Evolutionary conservation across 2,329 filamentous ascomycete genomes (phyloP).

Genomic region (Diplodia sapinea): DNA sequence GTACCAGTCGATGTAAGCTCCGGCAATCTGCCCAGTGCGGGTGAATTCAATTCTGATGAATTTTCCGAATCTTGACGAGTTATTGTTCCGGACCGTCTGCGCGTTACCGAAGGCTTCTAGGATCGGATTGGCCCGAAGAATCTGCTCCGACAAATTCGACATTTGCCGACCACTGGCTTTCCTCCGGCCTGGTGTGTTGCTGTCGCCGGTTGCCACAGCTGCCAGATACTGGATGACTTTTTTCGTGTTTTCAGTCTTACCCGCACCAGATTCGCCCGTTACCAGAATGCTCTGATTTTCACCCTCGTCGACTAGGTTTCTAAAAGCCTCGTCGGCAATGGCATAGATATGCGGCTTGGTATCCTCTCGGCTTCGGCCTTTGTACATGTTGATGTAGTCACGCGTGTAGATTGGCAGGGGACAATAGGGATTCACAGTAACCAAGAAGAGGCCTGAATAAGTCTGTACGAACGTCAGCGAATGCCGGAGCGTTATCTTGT

Average conservation of each 20-base stretch:
- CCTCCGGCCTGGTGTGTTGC: slow-evolving; percentile 70
- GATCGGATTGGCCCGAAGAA: slow-evolving; percentile 93
- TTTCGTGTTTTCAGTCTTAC: slow-evolving; percentile 99
- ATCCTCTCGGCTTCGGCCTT: slow-evolving; percentile 86
- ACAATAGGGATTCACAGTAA: slow-evolving; percentile 97
- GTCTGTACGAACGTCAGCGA: slow-evolving; percentile 62
- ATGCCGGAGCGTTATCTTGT: not conserved
- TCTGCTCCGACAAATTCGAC: slow-evolving; percentile 93
- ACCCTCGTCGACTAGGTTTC: slow-evolving; percentile 92
- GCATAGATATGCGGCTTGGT: slow-evolving; percentile 97
- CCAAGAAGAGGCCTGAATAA: slow-evolving; percentile 94
- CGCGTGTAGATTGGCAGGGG: slow-evolving; percentile 92
- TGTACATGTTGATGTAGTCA: slow-evolving; percentile 98
- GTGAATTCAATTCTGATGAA: slow-evolving; percentile 98
- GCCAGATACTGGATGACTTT: slow-evolving; percentile 99
- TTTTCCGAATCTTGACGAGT: slow-evolving; percentile 97
- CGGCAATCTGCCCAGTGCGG: slow-evolving; percentile 84
- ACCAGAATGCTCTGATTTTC: slow-evolving; percentile 97
- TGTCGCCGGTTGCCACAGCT: slow-evolving; percentile 86
- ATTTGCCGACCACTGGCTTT: slow-evolving; percentile 67
- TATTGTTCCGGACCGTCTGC: slow-evolving; percentile 97
- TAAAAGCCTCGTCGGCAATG: slow-evolving; percentile 95
- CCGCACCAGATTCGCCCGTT: slow-evolving; percentile 95
- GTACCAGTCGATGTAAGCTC: slow-evolving; percentile 99
- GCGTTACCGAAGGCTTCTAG: slow-evolving; percentile 98